These are phyloP conservation scores for Papiliotrema fonsecae DNA, from an alignment of 1,284 basidiomycete genomes.

Conservation along the genomic window DNA sequence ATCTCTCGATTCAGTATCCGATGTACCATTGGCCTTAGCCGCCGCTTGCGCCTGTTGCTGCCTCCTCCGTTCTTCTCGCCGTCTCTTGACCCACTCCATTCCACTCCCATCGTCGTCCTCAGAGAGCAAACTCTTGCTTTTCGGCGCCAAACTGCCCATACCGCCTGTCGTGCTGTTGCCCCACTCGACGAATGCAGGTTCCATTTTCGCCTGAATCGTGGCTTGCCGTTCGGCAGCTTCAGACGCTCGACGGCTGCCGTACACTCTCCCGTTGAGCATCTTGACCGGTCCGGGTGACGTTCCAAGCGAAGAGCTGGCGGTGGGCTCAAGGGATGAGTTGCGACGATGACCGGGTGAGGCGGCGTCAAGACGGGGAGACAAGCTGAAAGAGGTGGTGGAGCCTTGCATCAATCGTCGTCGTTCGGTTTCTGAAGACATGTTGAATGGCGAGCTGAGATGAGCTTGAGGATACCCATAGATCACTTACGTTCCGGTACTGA, in stretches of 20 bases:
- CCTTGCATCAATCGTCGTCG: conserved; percentile 30
- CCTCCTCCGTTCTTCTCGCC: conserved; percentile 40
- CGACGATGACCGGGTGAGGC: too few relatives aligned
- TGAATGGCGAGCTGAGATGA: conserved; percentile 35
- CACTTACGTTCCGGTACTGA: conserved; percentile 39
- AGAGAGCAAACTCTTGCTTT: conserved; percentile 11
- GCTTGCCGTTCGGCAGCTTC: conserved; percentile 32
- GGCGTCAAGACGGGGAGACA: neutral
- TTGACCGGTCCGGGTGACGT: conserved; percentile 27
- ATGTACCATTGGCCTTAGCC: neutral
- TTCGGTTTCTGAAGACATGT: conserved; percentile 30
- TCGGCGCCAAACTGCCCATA: conserved; percentile 5
- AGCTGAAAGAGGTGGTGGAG: conserved; percentile 6
- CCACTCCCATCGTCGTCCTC: conserved; percentile 47
- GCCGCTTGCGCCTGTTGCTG: conserved; percentile 20
- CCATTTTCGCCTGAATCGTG: conserved; percentile 19
- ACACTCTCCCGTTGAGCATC: conserved; percentile 48
- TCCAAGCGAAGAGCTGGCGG: conserved; percentile 2
- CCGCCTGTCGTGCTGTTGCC: conserved; percentile 22
- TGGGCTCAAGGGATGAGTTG: conserved; percentile 26
- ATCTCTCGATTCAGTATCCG: neutral
- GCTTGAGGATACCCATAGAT: neutral
- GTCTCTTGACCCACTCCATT: conserved; percentile 45
- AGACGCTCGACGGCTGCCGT: conserved; percentile 40
- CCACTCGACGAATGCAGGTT: conserved; percentile 48